A percentile compares a stretch with the other conserved stretches of the same genome.
Conservation (phyloP, 352 stramenopile species). For the Phytophthora quininea region DNA sequence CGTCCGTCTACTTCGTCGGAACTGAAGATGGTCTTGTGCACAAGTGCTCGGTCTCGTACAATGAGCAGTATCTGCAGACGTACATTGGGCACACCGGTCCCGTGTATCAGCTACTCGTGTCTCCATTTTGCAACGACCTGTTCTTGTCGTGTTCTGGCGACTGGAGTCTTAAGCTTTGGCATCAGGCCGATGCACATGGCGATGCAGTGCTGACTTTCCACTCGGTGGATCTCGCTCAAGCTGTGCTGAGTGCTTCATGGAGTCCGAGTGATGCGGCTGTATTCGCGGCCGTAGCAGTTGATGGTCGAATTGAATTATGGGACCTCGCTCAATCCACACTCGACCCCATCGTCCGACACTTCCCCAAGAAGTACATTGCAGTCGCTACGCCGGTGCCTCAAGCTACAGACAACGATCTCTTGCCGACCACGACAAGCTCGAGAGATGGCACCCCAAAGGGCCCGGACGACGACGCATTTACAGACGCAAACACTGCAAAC, state of each 20-base stretch:
- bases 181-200: constrained; percentile 57
- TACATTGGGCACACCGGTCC: constrained; percentile 89
- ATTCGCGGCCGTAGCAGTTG: constrained; percentile 86
- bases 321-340: constrained; percentile 85
- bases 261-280: constrained; percentile 83
- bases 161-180: constrained; percentile 91
- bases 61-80: constrained; percentile 93
- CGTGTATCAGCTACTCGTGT: constrained; percentile 90
- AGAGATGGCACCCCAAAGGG: constrained; percentile 24
- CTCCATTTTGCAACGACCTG: constrained; percentile 81
- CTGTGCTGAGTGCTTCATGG: constrained; percentile 88
- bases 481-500: constrained; percentile 11
- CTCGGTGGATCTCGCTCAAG: constrained; percentile 78
- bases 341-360: constrained; percentile 83
- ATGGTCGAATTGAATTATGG: constrained; percentile 93
- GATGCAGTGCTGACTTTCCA: constrained; percentile 64
- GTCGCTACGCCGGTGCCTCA: constrained; percentile 14
- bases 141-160: constrained; percentile 91
- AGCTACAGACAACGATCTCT: constrained; percentile 2
- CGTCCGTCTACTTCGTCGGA: constrained; percentile 89
- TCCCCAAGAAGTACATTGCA: constrained; percentile 59
- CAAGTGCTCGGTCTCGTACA: constrained; percentile 94
- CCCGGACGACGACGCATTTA: constrained; percentile 10
- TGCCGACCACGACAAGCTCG: constrained; percentile 8
- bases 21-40: constrained; percentile 93